Conservation (phyloP, 2,329 filamentous ascomycete genomes). For the Fusarium nematophilum region DNA sequence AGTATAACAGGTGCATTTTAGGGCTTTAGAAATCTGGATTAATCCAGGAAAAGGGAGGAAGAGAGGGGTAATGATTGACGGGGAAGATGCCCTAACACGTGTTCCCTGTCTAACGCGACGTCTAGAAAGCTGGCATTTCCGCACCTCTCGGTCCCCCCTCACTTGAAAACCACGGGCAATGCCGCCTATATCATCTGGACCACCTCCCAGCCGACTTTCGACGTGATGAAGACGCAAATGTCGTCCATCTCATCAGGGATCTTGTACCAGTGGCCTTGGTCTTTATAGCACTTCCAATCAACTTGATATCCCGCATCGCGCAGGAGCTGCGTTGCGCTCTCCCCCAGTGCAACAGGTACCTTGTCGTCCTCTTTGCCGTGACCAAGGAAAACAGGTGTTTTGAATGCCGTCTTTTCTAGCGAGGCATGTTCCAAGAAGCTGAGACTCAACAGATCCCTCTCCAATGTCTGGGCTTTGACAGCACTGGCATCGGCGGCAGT, state of each 20-base stretch:
- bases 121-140: too few species aligned
- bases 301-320: constrained; percentile 45
- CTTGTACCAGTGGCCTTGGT: constrained; percentile 60
- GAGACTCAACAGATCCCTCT: constrained; percentile 46
- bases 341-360: constrained; percentile 48
- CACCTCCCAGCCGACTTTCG: constrained; percentile 3
- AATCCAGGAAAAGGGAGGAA: too few species aligned
- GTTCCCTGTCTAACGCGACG: too few species aligned
- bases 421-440: constrained; percentile 39
- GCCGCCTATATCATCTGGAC: too few species aligned
- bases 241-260: constrained; percentile 57
- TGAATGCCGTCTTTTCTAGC: constrained; percentile 21
- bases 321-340: constrained; percentile 45
- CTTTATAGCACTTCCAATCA: constrained; percentile 48
- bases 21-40: too few species aligned
- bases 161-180: too few species aligned
- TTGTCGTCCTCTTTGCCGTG: constrained; percentile 55
- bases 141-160: too few species aligned
- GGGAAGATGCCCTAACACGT: too few species aligned
- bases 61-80: too few species aligned
- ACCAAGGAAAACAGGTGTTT: constrained; percentile 56
- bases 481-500: constrained; percentile 14
- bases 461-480: constrained; percentile 45
- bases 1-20: too few species aligned
- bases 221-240: constrained; percentile 50